phyloP scores from a whole-genome alignment of 768 basidiomycete genomes.

The Chalciporus sphaerocephalus region DNA sequence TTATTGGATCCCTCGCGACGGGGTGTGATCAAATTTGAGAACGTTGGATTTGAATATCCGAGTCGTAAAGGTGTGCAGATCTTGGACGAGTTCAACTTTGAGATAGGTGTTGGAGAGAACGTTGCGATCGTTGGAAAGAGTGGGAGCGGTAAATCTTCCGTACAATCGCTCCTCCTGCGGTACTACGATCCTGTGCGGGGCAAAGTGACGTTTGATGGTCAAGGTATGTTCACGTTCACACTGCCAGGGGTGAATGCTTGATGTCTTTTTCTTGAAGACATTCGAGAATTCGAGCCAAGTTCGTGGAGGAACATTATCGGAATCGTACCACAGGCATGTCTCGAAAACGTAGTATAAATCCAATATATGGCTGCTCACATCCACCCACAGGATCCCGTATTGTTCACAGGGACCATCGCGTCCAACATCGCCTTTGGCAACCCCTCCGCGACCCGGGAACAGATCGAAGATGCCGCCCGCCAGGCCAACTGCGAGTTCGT shows the following conservation, averaged over 20 bases:
- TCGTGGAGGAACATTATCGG: conserved; percentile 89
- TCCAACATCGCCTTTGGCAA: conserved; percentile 92
- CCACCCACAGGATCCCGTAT: conserved; percentile 60
- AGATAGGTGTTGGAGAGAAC: conserved; percentile 79
- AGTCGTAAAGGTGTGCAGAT: conserved; percentile 77
- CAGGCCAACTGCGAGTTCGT: conserved; percentile 96
- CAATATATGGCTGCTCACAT: not conserved
- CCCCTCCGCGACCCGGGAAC: conserved; percentile 64
- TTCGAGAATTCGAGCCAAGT: conserved; percentile 76
- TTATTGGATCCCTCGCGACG: conserved; percentile 51
- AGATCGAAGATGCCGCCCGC: conserved; percentile 84
- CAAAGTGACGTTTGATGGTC: conserved; percentile 78
- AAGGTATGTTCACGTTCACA: conserved; percentile 46
- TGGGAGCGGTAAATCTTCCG: conserved; percentile 90
- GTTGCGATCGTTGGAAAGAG: conserved; percentile 90
- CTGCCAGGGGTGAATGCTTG: not conserved
- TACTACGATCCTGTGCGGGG: conserved; percentile 89
- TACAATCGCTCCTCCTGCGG: conserved; percentile 80
- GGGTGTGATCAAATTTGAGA: conserved; percentile 75
- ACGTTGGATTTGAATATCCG: conserved; percentile 86
- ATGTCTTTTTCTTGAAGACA: conserved; percentile 47
- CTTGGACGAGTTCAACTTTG: conserved; percentile 76
- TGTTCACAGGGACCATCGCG: conserved; percentile 91
- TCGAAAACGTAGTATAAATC: not conserved
- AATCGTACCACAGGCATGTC: conserved; percentile 77